phyloP scores from a whole-genome alignment of 345 rosid species.

The Populus deltoides region DNA sequence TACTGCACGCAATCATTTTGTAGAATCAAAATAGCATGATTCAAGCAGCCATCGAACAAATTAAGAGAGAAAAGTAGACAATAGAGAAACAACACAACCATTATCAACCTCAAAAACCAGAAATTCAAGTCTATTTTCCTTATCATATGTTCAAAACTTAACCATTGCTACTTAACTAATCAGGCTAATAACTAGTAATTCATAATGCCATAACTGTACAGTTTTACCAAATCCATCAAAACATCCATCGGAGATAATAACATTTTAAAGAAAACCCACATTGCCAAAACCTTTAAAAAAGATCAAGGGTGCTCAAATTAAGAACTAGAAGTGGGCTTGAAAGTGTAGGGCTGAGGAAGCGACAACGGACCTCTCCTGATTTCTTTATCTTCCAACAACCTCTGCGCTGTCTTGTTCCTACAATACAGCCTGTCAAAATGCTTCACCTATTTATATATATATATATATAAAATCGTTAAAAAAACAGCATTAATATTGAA shows the following conservation, averaged over 20 bases:
- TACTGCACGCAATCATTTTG: not conserved
- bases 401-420: constrained; percentile 62
- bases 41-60: not conserved
- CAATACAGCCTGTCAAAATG: constrained; percentile 80
- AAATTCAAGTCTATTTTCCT: not conserved
- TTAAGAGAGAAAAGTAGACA: not conserved
- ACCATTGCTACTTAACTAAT: not conserved
- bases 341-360: constrained; percentile 80
- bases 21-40: not conserved
- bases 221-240: not conserved
- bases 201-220: not conserved
- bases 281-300: constrained; percentile 1
- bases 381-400: constrained; percentile 65
- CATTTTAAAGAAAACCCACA: not conserved
- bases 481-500: not conserved
- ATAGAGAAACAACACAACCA: not conserved
- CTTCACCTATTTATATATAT: constrained; percentile 52
- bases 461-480: not conserved
- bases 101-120: not conserved
- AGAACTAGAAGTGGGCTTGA: constrained; percentile 50
- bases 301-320: not conserved
- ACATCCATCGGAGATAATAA: not conserved
- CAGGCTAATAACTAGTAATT: not conserved
- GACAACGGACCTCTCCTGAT: constrained; percentile 71
- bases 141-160: not conserved